Conservation (phyloP, 805 yeast species). For the Maudiozyma barnettii region DNA sequence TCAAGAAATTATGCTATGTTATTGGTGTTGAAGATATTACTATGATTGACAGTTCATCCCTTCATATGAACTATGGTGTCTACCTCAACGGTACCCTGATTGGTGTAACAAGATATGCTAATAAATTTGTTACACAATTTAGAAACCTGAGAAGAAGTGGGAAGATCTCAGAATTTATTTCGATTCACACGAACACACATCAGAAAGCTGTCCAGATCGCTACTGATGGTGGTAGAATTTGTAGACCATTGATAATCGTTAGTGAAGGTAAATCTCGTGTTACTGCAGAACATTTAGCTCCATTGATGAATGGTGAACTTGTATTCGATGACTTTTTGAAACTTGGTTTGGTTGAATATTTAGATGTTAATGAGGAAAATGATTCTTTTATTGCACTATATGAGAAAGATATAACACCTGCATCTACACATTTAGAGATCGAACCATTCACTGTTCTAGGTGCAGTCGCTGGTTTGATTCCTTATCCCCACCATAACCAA, state of each 20-base stretch:
- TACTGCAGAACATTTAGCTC: conserved; percentile 54
- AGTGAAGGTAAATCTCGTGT: conserved; percentile 64
- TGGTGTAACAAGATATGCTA: conserved; percentile 83
- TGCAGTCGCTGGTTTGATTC: conserved; percentile 96
- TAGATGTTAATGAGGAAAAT: conserved; percentile 96
- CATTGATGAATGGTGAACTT: conserved; percentile 59
- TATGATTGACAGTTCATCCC: conserved; percentile 69
- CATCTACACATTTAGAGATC: conserved; percentile 83
- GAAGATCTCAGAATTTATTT: conserved; percentile 78
- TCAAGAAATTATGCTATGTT: conserved; percentile 61
- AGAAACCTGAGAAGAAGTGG: conserved; percentile 77
- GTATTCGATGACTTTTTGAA: conserved; percentile 84
- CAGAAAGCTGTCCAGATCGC: conserved; percentile 94
- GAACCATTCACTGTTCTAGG: conserved; percentile 97
- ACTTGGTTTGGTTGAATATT: conserved; percentile 83
- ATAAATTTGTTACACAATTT: conserved; percentile 69
- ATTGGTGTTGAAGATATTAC: conserved; percentile 86
- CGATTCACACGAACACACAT: conserved; percentile 81
- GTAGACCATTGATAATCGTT: conserved; percentile 91
- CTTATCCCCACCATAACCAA: conserved; percentile 99
- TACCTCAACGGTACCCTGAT: conserved; percentile 89
- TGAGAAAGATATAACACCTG: conserved; percentile 49
- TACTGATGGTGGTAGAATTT: conserved; percentile 97
- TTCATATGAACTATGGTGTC: conserved; percentile 77
- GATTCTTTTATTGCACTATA: conserved; percentile 88